Conservation (phyloP, 352 stramenopile genomes). For the Globisporangium spinosum region DNA sequence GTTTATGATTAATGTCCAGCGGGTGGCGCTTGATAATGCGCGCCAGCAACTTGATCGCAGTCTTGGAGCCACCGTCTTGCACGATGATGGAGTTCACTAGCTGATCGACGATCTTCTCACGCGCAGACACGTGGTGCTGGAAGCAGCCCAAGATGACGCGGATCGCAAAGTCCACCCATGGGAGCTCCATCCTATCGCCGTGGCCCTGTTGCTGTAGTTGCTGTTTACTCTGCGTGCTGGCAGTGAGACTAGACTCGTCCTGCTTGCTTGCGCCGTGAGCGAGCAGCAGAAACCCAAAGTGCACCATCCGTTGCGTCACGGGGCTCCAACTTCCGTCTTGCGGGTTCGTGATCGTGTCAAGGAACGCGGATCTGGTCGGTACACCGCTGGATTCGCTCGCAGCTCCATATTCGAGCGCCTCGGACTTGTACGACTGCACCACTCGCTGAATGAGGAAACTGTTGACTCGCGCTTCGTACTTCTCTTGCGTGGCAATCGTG, state of each 20-base stretch:
- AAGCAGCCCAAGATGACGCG: slow-evolving; percentile 48
- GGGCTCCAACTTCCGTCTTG: slow-evolving; percentile 34
- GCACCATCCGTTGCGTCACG: slow-evolving; percentile 32
- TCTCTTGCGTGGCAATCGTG: slow-evolving; percentile 31
- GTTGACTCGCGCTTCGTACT: slow-evolving; percentile 26
- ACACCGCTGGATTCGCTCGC: background rate
- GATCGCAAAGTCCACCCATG: slow-evolving; percentile 39
- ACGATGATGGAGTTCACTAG: slow-evolving; percentile 48
- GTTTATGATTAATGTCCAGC: slow-evolving; percentile 28
- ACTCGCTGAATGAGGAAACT: slow-evolving; percentile 28
- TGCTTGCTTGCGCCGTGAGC: slow-evolving; percentile 23
- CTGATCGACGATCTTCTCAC: slow-evolving; percentile 34
- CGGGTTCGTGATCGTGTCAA: slow-evolving; percentile 25
- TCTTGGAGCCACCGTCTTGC: slow-evolving; percentile 24
- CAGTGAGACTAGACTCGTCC: slow-evolving; percentile 11
- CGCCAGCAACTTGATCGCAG: slow-evolving; percentile 32
- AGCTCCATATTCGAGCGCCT: slow-evolving; percentile 2
- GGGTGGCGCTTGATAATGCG: slow-evolving; percentile 39
- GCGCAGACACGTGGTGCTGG: slow-evolving; percentile 29
- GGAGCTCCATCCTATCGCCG: background rate
- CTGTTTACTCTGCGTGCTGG: slow-evolving; percentile 5
- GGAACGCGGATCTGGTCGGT: slow-evolving; percentile 18
- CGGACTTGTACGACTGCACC: slow-evolving; percentile 21
- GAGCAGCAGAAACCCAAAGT: slow-evolving; percentile 32
- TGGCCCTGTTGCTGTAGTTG: background rate